phyloP scores from a whole-genome alignment of 768 basidiomycete genomes.

The Leccinum imitatum region DNA sequence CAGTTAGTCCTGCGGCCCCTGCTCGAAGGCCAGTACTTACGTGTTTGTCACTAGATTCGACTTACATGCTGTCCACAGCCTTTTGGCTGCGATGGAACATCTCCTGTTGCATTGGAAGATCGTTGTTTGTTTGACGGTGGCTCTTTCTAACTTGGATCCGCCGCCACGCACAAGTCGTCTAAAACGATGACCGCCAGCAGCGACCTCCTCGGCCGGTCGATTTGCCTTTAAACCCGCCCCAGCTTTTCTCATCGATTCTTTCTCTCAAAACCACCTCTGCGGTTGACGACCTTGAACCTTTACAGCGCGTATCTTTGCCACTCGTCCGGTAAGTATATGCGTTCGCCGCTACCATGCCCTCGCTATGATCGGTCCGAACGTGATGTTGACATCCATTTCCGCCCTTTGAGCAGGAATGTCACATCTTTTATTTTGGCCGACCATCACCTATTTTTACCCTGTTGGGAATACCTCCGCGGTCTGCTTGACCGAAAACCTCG shows the following conservation, averaged over 20 bases:
- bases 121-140: not conserved
- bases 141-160: constrained; percentile 7
- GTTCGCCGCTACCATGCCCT: not conserved
- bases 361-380: not conserved
- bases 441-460: constrained; percentile 49
- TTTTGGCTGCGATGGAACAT: not conserved
- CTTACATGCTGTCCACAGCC: not conserved
- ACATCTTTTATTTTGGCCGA: constrained; percentile 18
- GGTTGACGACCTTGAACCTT: not conserved
- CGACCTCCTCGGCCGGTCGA: not conserved
- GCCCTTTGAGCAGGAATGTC: constrained; percentile 12
- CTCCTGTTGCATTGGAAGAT: not conserved
- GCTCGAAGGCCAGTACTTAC: not conserved
- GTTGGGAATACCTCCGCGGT: constrained; percentile 58
- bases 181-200: not conserved
- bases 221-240: not conserved
- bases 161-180: not conserved
- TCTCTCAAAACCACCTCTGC: not conserved
- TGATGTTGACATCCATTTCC: not conserved
- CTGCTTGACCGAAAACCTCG: constrained; percentile 45
- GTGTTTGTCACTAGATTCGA: not conserved
- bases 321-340: constrained; percentile 3
- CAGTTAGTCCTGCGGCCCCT: not conserved
- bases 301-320: not conserved
- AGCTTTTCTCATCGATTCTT: not conserved